phyloP scores from a whole-genome alignment of 2,329 filamentous ascomycete genomes.

The Colletotrichum lini region DNA sequence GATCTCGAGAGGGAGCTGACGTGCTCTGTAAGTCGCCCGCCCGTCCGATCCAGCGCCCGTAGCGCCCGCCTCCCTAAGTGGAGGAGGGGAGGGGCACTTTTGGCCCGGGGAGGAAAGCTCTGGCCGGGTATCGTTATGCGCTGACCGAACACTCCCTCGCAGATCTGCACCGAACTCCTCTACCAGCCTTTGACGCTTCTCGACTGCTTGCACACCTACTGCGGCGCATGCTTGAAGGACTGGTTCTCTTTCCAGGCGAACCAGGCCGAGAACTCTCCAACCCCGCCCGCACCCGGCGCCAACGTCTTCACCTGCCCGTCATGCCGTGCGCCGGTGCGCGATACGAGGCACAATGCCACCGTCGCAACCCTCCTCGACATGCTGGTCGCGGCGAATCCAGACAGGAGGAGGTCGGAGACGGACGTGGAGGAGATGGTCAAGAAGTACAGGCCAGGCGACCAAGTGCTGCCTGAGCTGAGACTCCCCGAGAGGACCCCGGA shows the following conservation, averaged over 20 bases:
- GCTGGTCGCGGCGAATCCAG: constrained; percentile 85
- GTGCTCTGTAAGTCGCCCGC: constrained; percentile 81
- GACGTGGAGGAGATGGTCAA: constrained; percentile 84
- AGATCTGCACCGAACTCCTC: constrained; percentile 98
- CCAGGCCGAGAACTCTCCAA: constrained; percentile 66
- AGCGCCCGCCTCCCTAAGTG: constrained; percentile 13
- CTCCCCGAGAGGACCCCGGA: constrained; percentile 65
- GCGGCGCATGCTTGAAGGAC: constrained; percentile 93
- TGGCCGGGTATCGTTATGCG: neutral
- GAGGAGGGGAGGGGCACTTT: constrained; percentile 30
- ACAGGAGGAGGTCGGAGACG: constrained; percentile 75
- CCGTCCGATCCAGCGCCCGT: constrained; percentile 15
- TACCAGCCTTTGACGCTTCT: constrained; percentile 92
- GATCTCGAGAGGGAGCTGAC: constrained; percentile 95
- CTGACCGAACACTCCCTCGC: constrained; percentile 27
- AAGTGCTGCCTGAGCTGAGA: constrained; percentile 77
- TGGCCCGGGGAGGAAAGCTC: neutral
- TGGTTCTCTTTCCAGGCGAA: constrained; percentile 90
- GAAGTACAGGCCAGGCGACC: constrained; percentile 86
- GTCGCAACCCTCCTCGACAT: constrained; percentile 93
- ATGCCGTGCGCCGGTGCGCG: constrained; percentile 88
- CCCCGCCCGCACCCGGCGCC: constrained; percentile 63
- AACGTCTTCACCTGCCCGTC: constrained; percentile 88
- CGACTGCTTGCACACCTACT: constrained; percentile 96
- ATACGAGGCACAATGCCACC: constrained; percentile 90